Percentiles rank a stretch among this genome's conserved stretches.
phyloP scores from a whole-genome alignment of 2,329 filamentous ascomycete genomes.

The Truncatella angustata region DNA sequence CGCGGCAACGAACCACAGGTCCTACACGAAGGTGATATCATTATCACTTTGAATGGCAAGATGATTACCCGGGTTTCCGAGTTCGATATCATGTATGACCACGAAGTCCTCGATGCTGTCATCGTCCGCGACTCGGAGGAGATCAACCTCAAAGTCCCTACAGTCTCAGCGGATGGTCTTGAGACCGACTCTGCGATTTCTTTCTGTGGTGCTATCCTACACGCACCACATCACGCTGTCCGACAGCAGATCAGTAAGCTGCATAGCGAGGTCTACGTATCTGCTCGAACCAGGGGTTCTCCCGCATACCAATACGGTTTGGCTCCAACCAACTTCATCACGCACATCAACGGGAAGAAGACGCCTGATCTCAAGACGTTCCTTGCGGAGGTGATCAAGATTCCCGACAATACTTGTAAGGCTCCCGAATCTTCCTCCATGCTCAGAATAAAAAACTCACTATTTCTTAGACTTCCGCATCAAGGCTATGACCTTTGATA shows the following conservation, averaged over 20 bases:
- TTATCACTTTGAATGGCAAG: conserved; percentile 86
- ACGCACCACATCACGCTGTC: conserved; percentile 92
- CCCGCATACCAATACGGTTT: conserved; percentile 88
- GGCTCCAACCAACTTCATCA: conserved; percentile 95
- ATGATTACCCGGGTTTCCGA: conserved; percentile 92
- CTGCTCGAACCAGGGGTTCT: conserved; percentile 77
- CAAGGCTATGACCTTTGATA: conserved; percentile 97
- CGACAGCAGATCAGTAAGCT: conserved; percentile 96
- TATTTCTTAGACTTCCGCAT: conserved; percentile 75
- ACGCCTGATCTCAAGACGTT: conserved; percentile 83
- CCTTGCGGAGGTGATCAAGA: conserved; percentile 76
- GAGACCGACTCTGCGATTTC: conserved; percentile 90
- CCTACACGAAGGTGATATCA: conserved; percentile 85
- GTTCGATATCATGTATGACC: conserved; percentile 93
- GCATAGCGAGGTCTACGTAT: conserved; percentile 95
- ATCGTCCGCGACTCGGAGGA: conserved; percentile 85
- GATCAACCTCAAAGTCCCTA: conserved; percentile 73
- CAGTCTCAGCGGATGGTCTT: conserved; percentile 82
- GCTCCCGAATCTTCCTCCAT: conserved; percentile 12
- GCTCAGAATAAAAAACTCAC: neutral
- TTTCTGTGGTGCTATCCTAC: conserved; percentile 92
- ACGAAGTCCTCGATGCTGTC: conserved; percentile 77
- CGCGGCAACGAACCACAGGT: conserved; percentile 49
- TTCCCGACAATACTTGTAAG: conserved; percentile 90
- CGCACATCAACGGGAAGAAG: conserved; percentile 85